A percentile compares a stretch with the other conserved stretches of the same genome.
phyloP scores from a whole-genome alignment of 768 basidiomycete species.

The Neoboletus magnificus region DNA sequence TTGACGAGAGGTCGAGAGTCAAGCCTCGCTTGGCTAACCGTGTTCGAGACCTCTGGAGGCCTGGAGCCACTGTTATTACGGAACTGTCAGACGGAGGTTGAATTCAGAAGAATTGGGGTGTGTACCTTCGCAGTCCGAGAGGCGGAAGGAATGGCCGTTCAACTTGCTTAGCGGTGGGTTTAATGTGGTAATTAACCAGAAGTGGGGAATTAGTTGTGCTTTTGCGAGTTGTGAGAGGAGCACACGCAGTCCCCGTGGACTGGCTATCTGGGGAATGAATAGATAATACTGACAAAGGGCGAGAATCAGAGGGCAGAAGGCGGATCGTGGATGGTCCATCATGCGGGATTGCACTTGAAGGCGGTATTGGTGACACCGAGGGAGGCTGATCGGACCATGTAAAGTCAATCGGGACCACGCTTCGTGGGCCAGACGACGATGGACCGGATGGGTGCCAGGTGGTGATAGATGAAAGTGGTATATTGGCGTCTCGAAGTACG shows the following conservation, averaged over 20 bases:
- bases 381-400: neutral
- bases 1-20: neutral
- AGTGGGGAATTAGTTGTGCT: neutral
- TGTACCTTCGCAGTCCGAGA: slow-evolving; percentile 10
- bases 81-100: slow-evolving; percentile 1
- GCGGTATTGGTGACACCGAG: neutral
- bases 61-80: neutral
- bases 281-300: neutral
- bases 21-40: neutral
- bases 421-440: neutral
- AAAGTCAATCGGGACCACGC: neutral
- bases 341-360: neutral
- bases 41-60: neutral
- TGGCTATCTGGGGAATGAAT: neutral
- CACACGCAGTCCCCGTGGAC: neutral
- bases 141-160: neutral
- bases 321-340: neutral
- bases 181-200: slow-evolving; percentile 4
- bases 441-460: neutral
- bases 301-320: neutral
- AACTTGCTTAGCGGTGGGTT: slow-evolving; percentile 1
- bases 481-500: neutral
- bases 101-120: neutral
- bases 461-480: neutral
- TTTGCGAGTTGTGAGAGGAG: neutral